These are phyloP conservation scores for Daldinia sp. DNA, from an alignment of 2,329 filamentous ascomycete species.

Conservation along the genomic window DNA sequence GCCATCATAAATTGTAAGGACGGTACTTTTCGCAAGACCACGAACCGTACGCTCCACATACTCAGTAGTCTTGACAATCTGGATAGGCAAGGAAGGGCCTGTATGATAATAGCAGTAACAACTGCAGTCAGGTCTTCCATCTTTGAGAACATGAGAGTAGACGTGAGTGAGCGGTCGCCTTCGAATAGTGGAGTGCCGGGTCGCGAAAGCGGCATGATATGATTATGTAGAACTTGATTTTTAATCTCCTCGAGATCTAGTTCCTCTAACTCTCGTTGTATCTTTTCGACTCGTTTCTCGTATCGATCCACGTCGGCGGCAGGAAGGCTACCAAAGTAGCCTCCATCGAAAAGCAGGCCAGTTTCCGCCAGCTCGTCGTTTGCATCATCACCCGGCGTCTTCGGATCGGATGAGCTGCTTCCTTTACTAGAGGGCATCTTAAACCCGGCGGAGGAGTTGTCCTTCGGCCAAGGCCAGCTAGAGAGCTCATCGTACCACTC, in stretches of 20 bases:
- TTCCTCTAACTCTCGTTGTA: slow-evolving; percentile 75
- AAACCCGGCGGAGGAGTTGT: slow-evolving; percentile 66
- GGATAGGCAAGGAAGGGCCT: slow-evolving; percentile 84
- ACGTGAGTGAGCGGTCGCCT: slow-evolving; percentile 58
- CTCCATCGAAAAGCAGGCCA: slow-evolving; percentile 50
- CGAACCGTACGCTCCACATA: slow-evolving; percentile 81
- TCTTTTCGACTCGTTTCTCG: slow-evolving; percentile 79
- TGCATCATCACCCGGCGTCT: slow-evolving; percentile 40
- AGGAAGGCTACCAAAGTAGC: slow-evolving; percentile 78
- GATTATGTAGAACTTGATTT: slow-evolving; percentile 83
- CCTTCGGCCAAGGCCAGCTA: slow-evolving; percentile 68
- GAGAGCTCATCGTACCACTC: slow-evolving; percentile 80
- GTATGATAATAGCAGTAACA: slow-evolving; percentile 90
- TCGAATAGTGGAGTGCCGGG: slow-evolving; percentile 61
- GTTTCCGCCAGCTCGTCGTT: slow-evolving; percentile 40
- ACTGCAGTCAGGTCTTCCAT: slow-evolving; percentile 93
- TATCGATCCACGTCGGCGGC: slow-evolving; percentile 73
- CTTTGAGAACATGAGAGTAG: slow-evolving; percentile 68
- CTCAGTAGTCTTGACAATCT: slow-evolving; percentile 78
- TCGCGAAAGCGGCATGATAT: slow-evolving; percentile 73
- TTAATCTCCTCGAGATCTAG: slow-evolving; percentile 90
- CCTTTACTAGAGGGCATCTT: slow-evolving; percentile 60
- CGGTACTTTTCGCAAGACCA: slow-evolving; percentile 80
- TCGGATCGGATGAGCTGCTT: slow-evolving; percentile 53
- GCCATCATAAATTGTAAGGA: slow-evolving; percentile 73